Percentiles rank a stretch among this genome's conserved stretches.
These are phyloP conservation scores for Acanthamoeba rhysodes DNA, from an alignment of 208 protist species.

Conservation along the genomic window DNA sequence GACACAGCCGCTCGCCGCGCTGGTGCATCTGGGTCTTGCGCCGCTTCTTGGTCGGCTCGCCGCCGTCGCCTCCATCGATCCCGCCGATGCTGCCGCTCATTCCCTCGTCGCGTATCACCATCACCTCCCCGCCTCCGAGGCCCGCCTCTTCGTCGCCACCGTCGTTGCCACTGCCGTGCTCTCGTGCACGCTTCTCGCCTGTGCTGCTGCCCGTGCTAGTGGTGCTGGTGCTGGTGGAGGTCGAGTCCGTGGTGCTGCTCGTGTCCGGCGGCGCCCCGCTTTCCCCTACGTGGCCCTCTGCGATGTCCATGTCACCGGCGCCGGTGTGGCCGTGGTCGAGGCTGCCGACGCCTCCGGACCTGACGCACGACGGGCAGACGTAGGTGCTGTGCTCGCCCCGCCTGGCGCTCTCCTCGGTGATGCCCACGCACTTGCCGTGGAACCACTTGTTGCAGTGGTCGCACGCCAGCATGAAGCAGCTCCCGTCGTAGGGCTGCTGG, in stretches of 20 bases:
- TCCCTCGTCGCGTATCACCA: too few species aligned
- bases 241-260: too few species aligned
- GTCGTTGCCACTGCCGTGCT: too few species aligned
- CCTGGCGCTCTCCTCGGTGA: constrained; percentile 73
- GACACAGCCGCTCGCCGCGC: constrained; percentile 20
- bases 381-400: constrained; percentile 19
- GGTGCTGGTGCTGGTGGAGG: background rate
- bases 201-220: background rate
- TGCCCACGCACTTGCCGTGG: constrained; percentile 86
- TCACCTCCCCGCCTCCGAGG: too few species aligned
- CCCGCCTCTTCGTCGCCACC: too few species aligned
- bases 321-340: too few species aligned
- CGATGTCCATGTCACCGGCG: too few species aligned
- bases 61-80: background rate
- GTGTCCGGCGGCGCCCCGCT: too few species aligned
- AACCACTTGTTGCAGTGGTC: constrained; percentile 87
- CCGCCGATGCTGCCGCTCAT: background rate
- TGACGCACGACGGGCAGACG: constrained; percentile 62
- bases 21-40: background rate
- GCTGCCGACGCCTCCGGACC: background rate
- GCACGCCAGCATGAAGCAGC: constrained; percentile 85
- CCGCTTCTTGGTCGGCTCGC: background rate
- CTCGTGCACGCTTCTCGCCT: too few species aligned
- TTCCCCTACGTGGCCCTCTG: too few species aligned
- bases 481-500: constrained; percentile 71